Conservation (phyloP, 2,329 filamentous ascomycete genomes). For the Paradendryphiella salina region DNA sequence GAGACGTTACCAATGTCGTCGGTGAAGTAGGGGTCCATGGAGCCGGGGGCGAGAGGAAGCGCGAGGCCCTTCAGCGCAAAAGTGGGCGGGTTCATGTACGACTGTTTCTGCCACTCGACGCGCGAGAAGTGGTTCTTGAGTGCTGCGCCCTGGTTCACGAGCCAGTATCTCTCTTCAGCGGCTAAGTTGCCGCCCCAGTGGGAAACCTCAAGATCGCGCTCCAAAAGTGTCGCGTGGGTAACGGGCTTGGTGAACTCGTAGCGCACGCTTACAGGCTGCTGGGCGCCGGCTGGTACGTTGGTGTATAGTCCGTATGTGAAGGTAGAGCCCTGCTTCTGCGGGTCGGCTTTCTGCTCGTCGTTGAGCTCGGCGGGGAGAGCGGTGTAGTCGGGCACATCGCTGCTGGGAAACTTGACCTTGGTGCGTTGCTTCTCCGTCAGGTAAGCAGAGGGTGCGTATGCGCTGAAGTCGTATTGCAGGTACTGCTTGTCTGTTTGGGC, state of each 20-base stretch:
- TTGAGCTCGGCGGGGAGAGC: slow-evolving; percentile 63
- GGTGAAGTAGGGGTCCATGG: slow-evolving; percentile 87
- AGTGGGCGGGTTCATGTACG: slow-evolving; percentile 74
- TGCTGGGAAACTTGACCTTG: slow-evolving; percentile 83
- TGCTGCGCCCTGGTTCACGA: slow-evolving; percentile 83
- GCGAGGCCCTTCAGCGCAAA: slow-evolving; percentile 80
- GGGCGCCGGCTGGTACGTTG: slow-evolving; percentile 75
- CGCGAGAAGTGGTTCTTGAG: slow-evolving; percentile 58
- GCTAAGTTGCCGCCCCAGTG: slow-evolving; percentile 98
- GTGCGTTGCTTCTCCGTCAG: slow-evolving; percentile 91
- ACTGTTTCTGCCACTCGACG: slow-evolving; percentile 53
- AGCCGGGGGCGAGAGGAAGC: slow-evolving; percentile 77
- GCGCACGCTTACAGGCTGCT: slow-evolving; percentile 73
- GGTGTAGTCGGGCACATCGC: slow-evolving; percentile 83
- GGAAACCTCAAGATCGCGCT: slow-evolving; percentile 91
- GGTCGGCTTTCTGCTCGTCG: slow-evolving; percentile 65
- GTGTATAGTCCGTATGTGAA: slow-evolving; percentile 90
- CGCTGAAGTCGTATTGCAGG: slow-evolving; percentile 81
- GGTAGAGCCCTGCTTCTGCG: slow-evolving; percentile 80
- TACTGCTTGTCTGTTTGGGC: slow-evolving; percentile 85
- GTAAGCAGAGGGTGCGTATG: slow-evolving; percentile 83
- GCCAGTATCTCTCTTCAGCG: slow-evolving; percentile 89
- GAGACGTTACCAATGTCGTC: slow-evolving; percentile 97
- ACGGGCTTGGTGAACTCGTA: slow-evolving; percentile 97
- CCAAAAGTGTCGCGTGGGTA: slow-evolving; percentile 74